Conservation (phyloP, 2,329 filamentous ascomycete genomes). For the Ophiosphaerella narmari region DNA sequence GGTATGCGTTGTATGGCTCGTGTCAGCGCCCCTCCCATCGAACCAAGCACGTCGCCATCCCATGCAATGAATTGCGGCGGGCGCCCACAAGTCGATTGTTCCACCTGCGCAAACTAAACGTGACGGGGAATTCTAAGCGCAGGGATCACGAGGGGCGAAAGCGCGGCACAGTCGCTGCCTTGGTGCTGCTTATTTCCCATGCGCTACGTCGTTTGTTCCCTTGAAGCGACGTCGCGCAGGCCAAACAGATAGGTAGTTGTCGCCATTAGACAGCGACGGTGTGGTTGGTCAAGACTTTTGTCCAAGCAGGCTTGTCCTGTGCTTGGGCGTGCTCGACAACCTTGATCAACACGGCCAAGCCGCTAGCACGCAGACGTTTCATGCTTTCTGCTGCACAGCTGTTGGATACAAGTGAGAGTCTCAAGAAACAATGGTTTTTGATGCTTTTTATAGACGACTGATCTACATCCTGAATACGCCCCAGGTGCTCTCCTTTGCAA, state of each 20-base stretch:
- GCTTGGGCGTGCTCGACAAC: constrained; percentile 5
- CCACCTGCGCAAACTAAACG: no score
- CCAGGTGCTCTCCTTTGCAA: constrained; percentile 43
- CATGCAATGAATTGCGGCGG: no score
- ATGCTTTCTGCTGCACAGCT: neutral
- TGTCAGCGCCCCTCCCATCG: neutral
- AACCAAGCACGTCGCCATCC: no score
- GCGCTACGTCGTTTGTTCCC: neutral
- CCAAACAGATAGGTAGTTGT: no score
- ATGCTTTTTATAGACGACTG: neutral
- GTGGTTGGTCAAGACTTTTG: constrained; percentile 8
- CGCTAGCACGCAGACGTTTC: constrained; percentile 2
- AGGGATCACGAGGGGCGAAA: no score
- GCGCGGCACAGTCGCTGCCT: neutral
- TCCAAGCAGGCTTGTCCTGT: constrained; percentile 17
- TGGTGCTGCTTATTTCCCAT: neutral
- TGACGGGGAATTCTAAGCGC: no score
- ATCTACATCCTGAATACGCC: constrained; percentile 49
- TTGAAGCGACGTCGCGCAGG: neutral
- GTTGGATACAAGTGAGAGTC: neutral
- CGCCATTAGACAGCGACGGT: no score
- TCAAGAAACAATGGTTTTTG: neutral
- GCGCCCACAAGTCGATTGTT: no score
- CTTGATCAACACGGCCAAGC: constrained; percentile 15
- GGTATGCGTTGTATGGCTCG: no score